These are phyloP conservation scores for Macrophomina phaseolina DNA, from an alignment of 2,329 filamentous ascomycete genomes.

Conservation along the genomic window DNA sequence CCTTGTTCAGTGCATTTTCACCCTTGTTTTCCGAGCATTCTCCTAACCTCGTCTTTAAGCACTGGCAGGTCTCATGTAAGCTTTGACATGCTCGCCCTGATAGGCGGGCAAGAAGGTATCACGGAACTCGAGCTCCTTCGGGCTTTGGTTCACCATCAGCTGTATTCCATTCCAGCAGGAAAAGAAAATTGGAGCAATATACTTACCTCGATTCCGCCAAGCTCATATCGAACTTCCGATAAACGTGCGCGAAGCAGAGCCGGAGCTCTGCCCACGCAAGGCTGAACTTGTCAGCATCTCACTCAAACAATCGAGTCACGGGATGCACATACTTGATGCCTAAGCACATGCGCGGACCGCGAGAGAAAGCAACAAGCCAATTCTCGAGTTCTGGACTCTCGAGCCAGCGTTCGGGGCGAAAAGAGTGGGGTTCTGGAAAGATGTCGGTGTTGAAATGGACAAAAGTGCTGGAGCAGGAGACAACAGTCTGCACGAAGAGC, in stretches of 20 bases:
- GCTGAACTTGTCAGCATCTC: constrained; percentile 19
- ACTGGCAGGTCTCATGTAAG: constrained; percentile 28
- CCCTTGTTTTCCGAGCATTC: background rate
- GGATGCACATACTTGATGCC: constrained; percentile 37
- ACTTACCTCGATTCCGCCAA: constrained; percentile 3
- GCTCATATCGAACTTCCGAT: constrained; percentile 26
- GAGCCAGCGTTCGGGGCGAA: constrained; percentile 36
- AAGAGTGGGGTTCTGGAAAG: constrained; percentile 35
- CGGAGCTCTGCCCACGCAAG: constrained; percentile 32
- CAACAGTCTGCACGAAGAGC: constrained; percentile 34
- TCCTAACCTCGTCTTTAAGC: background rate
- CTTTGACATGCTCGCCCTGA: constrained; percentile 34
- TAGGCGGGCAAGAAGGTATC: constrained; percentile 36
- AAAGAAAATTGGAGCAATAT: background rate
- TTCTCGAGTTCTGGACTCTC: constrained; percentile 31
- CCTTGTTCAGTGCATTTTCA: background rate
- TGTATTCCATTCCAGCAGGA: background rate
- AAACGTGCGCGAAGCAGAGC: constrained; percentile 29
- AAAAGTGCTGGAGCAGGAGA: constrained; percentile 28
- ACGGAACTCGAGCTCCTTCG: constrained; percentile 32
- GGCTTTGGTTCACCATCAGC: constrained; percentile 29
- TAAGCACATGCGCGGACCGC: constrained; percentile 39
- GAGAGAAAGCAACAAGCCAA: constrained; percentile 39
- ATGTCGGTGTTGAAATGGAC: constrained; percentile 40
- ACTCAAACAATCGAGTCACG: background rate